Percentiles rank a stretch among this genome's conserved stretches.
phyloP scores from a whole-genome alignment of 441 rosid genomes.

The Pelargonium australe region DNA sequence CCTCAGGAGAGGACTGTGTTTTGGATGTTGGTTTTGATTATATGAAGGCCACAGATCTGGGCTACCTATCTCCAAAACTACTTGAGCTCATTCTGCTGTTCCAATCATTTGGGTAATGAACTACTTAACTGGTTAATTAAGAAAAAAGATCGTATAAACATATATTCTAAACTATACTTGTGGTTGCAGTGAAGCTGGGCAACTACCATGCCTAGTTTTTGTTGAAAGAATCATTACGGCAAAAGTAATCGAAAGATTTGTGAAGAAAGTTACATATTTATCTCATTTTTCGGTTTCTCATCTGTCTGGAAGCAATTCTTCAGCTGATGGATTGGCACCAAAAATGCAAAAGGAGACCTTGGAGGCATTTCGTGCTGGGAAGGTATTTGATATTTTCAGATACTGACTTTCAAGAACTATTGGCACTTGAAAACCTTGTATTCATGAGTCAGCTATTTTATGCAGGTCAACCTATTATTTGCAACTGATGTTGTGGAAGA shows the following conservation, averaged over 20 bases:
- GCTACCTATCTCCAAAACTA: conserved; percentile 68
- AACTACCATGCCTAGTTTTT: conserved; percentile 62
- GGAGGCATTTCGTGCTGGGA: conserved; percentile 56
- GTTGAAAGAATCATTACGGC: conserved; percentile 71
- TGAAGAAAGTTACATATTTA: conserved; percentile 48
- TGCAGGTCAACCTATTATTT: conserved; percentile 75
- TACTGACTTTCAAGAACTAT: conserved; percentile 8
- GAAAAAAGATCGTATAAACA: neutral
- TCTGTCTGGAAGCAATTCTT: conserved; percentile 48
- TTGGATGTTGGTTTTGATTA: conserved; percentile 35
- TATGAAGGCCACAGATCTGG: conserved; percentile 44
- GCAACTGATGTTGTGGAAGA: conserved; percentile 72
- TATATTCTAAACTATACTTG: conserved; percentile 4
- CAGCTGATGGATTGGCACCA: conserved; percentile 49
- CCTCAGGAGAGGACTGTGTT: conserved; percentile 26
- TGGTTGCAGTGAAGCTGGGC: conserved; percentile 45
- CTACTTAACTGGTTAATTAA: conserved; percentile 16
- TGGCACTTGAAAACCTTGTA: conserved; percentile 7
- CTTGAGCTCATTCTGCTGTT: conserved; percentile 64
- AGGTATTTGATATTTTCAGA: conserved; percentile 39
- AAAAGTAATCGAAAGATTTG: conserved; percentile 68
- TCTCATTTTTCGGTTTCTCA: conserved; percentile 53
- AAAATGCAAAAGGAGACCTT: conserved; percentile 45
- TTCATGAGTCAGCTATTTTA: neutral
- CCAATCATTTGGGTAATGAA: conserved; percentile 58